These are phyloP conservation scores for Alternaria ventricosa DNA, from an alignment of 2,329 filamentous ascomycete genomes.

Conservation along the genomic window DNA sequence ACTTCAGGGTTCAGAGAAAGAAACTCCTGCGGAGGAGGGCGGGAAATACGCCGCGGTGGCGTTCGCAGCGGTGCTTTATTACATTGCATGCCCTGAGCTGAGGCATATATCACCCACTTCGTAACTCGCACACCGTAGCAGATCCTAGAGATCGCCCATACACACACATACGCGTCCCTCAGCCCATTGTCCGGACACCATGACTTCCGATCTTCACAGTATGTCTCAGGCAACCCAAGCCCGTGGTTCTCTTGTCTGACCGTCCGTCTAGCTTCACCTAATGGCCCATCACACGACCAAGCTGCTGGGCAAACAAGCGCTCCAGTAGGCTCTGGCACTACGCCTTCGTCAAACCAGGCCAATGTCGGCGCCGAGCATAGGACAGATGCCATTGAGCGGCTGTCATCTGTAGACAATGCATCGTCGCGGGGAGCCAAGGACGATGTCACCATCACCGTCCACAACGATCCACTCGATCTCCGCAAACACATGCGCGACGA, in stretches of 20 bases:
- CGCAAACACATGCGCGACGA: conserved; percentile 42
- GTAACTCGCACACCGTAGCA: conserved; percentile 28
- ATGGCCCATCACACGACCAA: conserved; percentile 34
- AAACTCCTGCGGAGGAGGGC: conserved; percentile 15
- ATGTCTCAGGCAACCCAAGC: conserved; percentile 28
- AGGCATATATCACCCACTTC: conserved; percentile 25
- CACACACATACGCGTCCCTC: conserved; percentile 17
- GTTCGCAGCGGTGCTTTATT: conserved; percentile 41
- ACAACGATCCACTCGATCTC: conserved; percentile 48
- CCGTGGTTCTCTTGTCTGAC: conserved; percentile 30
- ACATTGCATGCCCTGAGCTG: conserved; percentile 34
- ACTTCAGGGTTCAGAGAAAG: conserved; percentile 18
- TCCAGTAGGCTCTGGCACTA: conserved; percentile 29
- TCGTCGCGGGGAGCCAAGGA: conserved; percentile 33
- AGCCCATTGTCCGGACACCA: conserved; percentile 30
- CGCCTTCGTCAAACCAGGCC: conserved; percentile 32
- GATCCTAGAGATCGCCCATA: conserved; percentile 25
- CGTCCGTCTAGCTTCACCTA: conserved; percentile 33
- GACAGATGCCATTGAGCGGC: conserved; percentile 33
- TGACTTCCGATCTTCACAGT: conserved; percentile 43
- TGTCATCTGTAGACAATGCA: conserved; percentile 26
- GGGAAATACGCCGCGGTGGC: conserved; percentile 21
- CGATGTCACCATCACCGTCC: conserved; percentile 21
- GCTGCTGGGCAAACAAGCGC: conserved; percentile 35
- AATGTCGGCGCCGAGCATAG: conserved; percentile 24